Conservation (phyloP, 2,329 filamentous ascomycete genomes). For the Diaporthe sp. region DNA sequence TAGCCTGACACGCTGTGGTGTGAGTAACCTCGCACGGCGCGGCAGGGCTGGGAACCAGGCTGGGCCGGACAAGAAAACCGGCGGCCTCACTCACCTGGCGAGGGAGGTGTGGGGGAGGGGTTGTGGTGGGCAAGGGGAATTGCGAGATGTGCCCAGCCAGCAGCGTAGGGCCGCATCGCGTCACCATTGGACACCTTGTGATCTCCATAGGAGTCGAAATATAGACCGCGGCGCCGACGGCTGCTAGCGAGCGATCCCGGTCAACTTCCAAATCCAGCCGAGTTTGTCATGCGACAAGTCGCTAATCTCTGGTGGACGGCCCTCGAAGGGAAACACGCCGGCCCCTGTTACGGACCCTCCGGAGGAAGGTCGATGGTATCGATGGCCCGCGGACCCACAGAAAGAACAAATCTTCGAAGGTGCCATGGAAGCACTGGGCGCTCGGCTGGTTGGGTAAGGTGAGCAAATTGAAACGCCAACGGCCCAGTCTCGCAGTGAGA, state of each 20-base stretch:
- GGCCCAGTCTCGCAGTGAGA: conserved; percentile 11
- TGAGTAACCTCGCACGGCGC: conserved; percentile 21
- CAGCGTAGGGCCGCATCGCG: conserved; percentile 45
- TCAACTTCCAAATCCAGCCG: conserved; percentile 59
- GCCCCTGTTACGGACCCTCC: conserved; percentile 47
- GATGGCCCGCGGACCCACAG: conserved; percentile 49
- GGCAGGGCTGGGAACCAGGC: conserved; percentile 33
- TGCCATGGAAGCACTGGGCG: conserved; percentile 44
- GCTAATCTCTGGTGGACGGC: conserved; percentile 17
- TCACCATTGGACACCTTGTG: conserved; percentile 47
- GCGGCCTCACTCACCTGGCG: conserved; percentile 34
- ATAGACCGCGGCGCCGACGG: conserved; percentile 50
- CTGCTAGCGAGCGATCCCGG: conserved; percentile 46
- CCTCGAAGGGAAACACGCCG: conserved; percentile 40
- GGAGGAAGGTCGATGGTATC: conserved; percentile 39
- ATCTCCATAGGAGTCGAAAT: conserved; percentile 54
- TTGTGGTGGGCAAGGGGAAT: conserved; percentile 30
- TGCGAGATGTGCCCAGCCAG: conserved; percentile 23
- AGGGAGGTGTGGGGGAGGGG: conserved; percentile 17
- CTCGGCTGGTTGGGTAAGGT: conserved; percentile 38
- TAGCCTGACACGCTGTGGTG: conserved; percentile 30
- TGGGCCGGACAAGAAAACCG: conserved; percentile 30
- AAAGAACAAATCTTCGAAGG: conserved; percentile 59
- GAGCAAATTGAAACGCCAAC: conserved; percentile 34
- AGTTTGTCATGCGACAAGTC: conserved; percentile 57